Evolutionary conservation across 2,329 filamentous ascomycete genomes (phyloP).

Genomic region (Madurella fahalii): DNA sequence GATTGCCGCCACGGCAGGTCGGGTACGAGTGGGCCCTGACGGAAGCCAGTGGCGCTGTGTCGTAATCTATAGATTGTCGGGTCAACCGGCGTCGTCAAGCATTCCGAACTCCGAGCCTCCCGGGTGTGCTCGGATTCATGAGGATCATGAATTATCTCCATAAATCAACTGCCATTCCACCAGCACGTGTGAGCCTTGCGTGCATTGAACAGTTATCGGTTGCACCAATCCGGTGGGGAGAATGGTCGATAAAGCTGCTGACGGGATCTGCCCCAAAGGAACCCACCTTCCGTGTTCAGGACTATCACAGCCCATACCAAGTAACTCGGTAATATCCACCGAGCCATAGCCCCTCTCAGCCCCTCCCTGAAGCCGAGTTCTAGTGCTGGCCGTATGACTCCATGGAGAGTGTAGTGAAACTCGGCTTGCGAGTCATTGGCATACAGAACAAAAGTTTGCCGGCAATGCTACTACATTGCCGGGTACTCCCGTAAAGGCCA

Average conservation of each 20-base stretch:
- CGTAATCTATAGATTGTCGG: too few species aligned
- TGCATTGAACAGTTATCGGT: neutral
- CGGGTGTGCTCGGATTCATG: neutral
- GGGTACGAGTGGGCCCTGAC: too few species aligned
- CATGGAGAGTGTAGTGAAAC: neutral
- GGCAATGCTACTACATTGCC: neutral
- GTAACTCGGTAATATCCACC: too few species aligned
- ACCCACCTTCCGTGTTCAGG: neutral
- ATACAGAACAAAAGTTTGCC: neutral
- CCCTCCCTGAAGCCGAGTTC: too few species aligned
- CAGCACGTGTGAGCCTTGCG: constrained; percentile 4
- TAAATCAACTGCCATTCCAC: neutral
- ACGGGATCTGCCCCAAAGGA: neutral
- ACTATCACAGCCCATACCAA: too few species aligned
- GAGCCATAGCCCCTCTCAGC: too few species aligned
- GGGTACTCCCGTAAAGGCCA: neutral
- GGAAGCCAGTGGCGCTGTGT: too few species aligned
- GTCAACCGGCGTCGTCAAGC: neutral
- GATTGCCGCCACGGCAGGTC: too few species aligned
- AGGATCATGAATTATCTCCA: neutral
- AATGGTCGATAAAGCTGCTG: neutral
- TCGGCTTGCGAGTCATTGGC: constrained; percentile 1
- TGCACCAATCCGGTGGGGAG: neutral
- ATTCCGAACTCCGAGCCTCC: constrained; percentile 2
- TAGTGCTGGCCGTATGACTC: neutral